Conservation (phyloP, 1,284 basidiomycete species). For the Hemileia vastatrix region DNA sequence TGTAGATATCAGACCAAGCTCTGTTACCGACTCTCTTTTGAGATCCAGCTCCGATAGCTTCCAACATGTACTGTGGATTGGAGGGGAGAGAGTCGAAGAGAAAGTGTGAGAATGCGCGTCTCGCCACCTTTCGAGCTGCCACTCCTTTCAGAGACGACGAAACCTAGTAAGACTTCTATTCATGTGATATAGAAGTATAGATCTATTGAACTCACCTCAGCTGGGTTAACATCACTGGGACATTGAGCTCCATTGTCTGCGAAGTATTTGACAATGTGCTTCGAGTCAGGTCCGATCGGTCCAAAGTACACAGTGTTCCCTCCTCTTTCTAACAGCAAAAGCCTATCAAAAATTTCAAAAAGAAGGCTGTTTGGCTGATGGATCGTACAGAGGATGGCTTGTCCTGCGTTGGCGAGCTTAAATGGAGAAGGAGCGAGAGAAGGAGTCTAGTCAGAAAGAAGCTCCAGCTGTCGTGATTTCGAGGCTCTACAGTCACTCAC, state of each 20-base stretch:
- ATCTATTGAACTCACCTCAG: too few relatives aligned
- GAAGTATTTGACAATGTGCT: constrained; percentile 52
- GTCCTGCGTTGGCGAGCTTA: constrained; percentile 70
- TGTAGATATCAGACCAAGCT: constrained; percentile 45
- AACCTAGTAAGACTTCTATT: background rate
- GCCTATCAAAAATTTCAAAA: constrained; percentile 55
- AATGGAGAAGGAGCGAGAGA: too few relatives aligned
- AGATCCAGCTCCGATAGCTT: constrained; percentile 44
- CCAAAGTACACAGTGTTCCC: constrained; percentile 53
- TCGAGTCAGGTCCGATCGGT: constrained; percentile 51
- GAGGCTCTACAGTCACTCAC: constrained; percentile 56
- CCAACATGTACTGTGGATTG: constrained; percentile 37
- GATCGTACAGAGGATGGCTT: constrained; percentile 53
- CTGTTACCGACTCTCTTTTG: constrained; percentile 38
- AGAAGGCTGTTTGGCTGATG: constrained; percentile 56
- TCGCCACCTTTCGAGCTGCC: too few relatives aligned
- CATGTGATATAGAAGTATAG: background rate
- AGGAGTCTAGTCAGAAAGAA: too few relatives aligned
- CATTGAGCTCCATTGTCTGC: constrained; percentile 50
- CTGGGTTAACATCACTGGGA: constrained; percentile 51
- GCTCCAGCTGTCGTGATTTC: too few relatives aligned
- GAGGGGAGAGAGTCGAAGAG: too few relatives aligned
- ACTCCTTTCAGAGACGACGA: too few relatives aligned
- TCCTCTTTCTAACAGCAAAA: constrained; percentile 50
- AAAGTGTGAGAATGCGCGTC: background rate